Percentiles rank a stretch among this genome's conserved stretches.
phyloP scores from a whole-genome alignment of 768 basidiomycete genomes.

The Hypholoma sublateritium region DNA sequence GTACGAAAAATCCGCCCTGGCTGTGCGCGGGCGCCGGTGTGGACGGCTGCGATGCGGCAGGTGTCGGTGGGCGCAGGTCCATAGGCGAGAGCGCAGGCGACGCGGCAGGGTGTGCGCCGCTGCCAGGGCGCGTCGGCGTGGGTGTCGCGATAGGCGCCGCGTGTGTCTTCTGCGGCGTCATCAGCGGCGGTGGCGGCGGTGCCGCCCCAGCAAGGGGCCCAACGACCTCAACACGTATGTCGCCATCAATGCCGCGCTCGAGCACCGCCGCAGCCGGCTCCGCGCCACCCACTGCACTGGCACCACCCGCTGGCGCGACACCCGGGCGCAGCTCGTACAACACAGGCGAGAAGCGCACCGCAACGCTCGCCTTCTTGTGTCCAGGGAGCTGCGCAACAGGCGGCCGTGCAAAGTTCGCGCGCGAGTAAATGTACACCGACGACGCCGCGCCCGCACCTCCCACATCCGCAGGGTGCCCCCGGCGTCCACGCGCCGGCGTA shows the following conservation, averaged over 20 bases:
- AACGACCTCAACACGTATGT: constrained; percentile 58
- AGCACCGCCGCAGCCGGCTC: constrained; percentile 48
- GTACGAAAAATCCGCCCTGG: neutral
- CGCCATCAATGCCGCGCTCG: constrained; percentile 64
- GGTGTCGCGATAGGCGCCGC: constrained; percentile 31
- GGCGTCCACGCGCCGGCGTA: constrained; percentile 58
- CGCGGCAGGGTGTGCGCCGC: constrained; percentile 17
- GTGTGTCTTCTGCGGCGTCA: constrained; percentile 35
- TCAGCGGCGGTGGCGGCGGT: constrained; percentile 13
- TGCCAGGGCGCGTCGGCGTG: constrained; percentile 48
- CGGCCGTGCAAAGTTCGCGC: constrained; percentile 90
- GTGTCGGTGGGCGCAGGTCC: constrained; percentile 59
- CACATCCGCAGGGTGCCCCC: constrained; percentile 43
- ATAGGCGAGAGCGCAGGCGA: constrained; percentile 61
- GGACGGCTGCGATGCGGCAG: constrained; percentile 55
- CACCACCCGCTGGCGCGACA: constrained; percentile 41
- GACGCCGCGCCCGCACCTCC: constrained; percentile 34
- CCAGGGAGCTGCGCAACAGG: constrained; percentile 96
- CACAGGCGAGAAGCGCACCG: constrained; percentile 90
- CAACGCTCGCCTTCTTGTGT: constrained; percentile 93
- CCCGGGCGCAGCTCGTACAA: constrained; percentile 85
- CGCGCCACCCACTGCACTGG: constrained; percentile 27
- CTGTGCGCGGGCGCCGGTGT: constrained; percentile 36
- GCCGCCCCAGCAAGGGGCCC: constrained; percentile 33
- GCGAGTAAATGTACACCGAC: constrained; percentile 91